These are phyloP conservation scores for Corchorus capsularis DNA, from an alignment of 345 rosid species.

Conservation along the genomic window DNA sequence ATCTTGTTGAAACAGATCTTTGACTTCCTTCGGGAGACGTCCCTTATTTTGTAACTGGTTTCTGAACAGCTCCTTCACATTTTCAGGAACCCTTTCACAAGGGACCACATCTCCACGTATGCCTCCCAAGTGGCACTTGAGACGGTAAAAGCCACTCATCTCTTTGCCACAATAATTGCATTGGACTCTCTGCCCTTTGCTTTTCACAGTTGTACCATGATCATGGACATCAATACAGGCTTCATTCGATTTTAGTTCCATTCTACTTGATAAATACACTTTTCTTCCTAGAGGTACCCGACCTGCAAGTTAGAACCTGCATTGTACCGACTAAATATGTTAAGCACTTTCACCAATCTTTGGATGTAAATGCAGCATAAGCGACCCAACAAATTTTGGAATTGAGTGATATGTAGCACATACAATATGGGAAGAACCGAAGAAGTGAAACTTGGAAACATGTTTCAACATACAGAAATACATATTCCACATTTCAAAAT, in stretches of 20 bases:
- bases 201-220: slow-evolving; percentile 39
- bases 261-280: slow-evolving; percentile 5
- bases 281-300: not conserved
- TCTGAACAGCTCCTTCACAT: slow-evolving; percentile 35
- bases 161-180: slow-evolving; percentile 60
- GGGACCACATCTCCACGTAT: slow-evolving; percentile 37
- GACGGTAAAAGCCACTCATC: slow-evolving; percentile 28
- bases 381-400: not conserved
- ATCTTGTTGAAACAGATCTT: slow-evolving; percentile 18
- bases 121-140: slow-evolving; percentile 57
- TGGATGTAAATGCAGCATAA: too few species aligned
- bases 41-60: slow-evolving; percentile 10
- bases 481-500: not conserved
- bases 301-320: not conserved
- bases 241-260: slow-evolving; percentile 10
- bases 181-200: slow-evolving; percentile 30
- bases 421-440: not conserved
- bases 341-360: not conserved
- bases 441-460: not conserved
- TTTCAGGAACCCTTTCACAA: slow-evolving; percentile 46
- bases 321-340: not conserved
- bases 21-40: slow-evolving; percentile 20
- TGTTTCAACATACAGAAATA: not conserved
- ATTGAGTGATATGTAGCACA: not conserved
- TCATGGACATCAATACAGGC: slow-evolving; percentile 26